Evolutionary conservation across 2,329 filamentous ascomycete species (phyloP), one percentile per base, ranked within the genome.

Genomic region (Colletotrichum eremochloae): DNA sequence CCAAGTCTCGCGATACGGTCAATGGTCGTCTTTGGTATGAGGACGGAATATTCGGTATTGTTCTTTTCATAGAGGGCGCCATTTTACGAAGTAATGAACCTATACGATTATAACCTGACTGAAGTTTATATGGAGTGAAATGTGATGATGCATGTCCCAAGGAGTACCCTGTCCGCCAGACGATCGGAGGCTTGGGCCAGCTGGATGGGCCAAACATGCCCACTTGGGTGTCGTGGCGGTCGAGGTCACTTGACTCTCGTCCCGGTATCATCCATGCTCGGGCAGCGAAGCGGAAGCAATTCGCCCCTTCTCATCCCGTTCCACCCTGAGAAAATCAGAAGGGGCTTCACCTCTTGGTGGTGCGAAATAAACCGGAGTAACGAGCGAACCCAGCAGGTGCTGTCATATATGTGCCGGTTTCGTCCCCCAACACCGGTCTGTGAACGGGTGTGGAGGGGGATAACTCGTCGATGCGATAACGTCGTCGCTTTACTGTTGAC

Each of bases 31-130:
- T 58, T 29, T 8, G 33, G 20, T 12, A 6, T 29, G 11, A 15
- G 56, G 57, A 31, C 2, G 56, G 18, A 5, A 33, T n/a, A 31
- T 18, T 20, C 12, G 50, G 50, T 56, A 15, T 65, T n/a, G n/a
- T 24, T 18, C 48, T 68, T n/a, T 12, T 29, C 15, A 18, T 53
- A 53, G 53, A 69, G 31, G 52, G 52, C 50, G 24, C 50, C 24
- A 36, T 20, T 20, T 58, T 12, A 69, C 52, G 61, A 69, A 65
- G n/a, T 65, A 46, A 69, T 40, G 67, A 69, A 60, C 5, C 15
- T 33, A 44, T 29, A 57, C 31, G 14, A 14, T 29, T 20, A 33
- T 18, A 29, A 33, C n/a, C 9, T n/a, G 11, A 61, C 3, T 2
- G 29, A 61, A 33, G 11, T 3, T 18, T 38, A 8, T 31, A 9